phyloP scores from a whole-genome alignment of 441 rosid genomes.

The Adansonia madagascariensis region DNA sequence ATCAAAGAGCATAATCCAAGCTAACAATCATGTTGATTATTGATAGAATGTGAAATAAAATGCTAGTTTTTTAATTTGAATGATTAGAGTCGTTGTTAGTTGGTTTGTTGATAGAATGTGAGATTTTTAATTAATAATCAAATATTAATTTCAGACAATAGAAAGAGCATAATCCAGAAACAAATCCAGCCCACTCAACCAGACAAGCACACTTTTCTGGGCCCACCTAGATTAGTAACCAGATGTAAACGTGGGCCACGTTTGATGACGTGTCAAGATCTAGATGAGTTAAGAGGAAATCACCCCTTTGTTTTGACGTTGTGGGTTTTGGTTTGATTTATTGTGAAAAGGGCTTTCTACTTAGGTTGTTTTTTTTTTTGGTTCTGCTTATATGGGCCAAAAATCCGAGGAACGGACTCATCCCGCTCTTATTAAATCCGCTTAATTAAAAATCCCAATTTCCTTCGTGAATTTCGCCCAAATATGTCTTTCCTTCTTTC shows the following conservation, averaged over 20 bases:
- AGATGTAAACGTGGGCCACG: neutral
- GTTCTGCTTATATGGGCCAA: neutral
- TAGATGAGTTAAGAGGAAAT: neutral
- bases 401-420: conserved; percentile 42
- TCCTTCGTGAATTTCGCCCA: conserved; percentile 33
- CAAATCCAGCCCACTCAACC: neutral
- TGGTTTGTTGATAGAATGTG: too few relatives aligned
- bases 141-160: neutral
- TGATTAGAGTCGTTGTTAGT: too few relatives aligned
- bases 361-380: neutral
- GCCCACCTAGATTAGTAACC: neutral
- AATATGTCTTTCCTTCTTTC: conserved; percentile 4
- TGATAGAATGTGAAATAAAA: too few relatives aligned
- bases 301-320: neutral
- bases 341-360: neutral
- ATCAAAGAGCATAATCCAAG: too few relatives aligned
- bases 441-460: conserved; percentile 31
- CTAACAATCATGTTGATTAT: too few relatives aligned
- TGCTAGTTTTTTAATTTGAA: too few relatives aligned
- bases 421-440: conserved; percentile 51
- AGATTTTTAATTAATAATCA: neutral
- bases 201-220: neutral
- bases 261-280: neutral
- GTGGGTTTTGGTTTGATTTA: neutral
- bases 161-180: too few relatives aligned